Conservation (phyloP, 257 asterid species). For the Capsicum baccatum region DNA sequence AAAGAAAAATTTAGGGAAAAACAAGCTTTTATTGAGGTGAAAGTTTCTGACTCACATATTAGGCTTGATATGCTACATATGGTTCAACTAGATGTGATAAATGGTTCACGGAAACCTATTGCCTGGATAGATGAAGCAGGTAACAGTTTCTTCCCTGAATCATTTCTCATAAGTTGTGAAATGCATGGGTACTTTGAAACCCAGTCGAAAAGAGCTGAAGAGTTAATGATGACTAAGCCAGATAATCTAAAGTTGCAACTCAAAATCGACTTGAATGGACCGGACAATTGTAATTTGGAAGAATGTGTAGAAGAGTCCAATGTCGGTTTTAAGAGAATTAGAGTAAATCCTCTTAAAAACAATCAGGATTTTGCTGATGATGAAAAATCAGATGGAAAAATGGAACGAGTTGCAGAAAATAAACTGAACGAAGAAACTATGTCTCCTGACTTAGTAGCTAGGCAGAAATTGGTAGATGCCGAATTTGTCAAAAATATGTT, state of each 20-base stretch:
- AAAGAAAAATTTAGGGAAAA: slow-evolving; percentile 56
- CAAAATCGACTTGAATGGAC: slow-evolving; percentile 67
- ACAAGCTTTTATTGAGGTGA: slow-evolving; percentile 65
- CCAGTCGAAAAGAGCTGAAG: slow-evolving; percentile 42
- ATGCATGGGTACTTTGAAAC: slow-evolving; percentile 28
- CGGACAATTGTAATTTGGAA: slow-evolving; percentile 44
- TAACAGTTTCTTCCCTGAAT: slow-evolving; percentile 73
- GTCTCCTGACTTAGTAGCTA: slow-evolving; percentile 31
- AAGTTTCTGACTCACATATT: slow-evolving; percentile 46
- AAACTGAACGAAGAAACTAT: slow-evolving; percentile 36
- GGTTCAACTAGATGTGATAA: slow-evolving; percentile 63
- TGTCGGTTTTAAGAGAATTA: slow-evolving; percentile 46
- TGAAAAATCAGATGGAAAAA: slow-evolving; percentile 41
- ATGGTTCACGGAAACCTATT: slow-evolving; percentile 66
- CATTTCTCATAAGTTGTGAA: slow-evolving; percentile 47
- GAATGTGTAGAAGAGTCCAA: slow-evolving; percentile 76
- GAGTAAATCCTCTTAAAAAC: slow-evolving; percentile 42
- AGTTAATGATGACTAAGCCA: slow-evolving; percentile 38
- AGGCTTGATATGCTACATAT: slow-evolving; percentile 72
- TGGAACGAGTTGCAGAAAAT: slow-evolving; percentile 45
- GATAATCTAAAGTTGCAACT: slow-evolving; percentile 64
- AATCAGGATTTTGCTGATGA: slow-evolving; percentile 37
- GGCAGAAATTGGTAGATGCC: slow-evolving; percentile 40
- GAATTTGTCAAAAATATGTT: slow-evolving; percentile 55
- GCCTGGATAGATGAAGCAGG: slow-evolving; percentile 92